phyloP scores from a whole-genome alignment of 176 grass and related monocot genomes.

The Avena atlantica region DNA sequence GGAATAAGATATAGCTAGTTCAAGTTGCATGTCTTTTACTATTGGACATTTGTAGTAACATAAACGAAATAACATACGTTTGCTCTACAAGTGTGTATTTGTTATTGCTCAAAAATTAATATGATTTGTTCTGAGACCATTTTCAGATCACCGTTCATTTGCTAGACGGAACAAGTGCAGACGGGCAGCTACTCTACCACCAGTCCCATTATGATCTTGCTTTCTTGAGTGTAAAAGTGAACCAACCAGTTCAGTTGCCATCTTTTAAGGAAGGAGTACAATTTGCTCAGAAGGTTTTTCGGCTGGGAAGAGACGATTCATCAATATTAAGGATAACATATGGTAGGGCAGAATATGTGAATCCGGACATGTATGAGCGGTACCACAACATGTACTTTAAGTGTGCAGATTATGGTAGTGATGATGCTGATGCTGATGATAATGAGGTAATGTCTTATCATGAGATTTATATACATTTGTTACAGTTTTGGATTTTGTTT shows the following conservation, averaged over 20 bases:
- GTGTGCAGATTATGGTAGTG: not conserved
- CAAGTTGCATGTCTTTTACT: not conserved
- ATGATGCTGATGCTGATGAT: not conserved
- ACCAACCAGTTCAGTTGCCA: not conserved
- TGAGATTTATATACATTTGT: not conserved
- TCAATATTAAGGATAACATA: not conserved
- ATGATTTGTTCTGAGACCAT: not conserved
- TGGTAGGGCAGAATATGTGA: not conserved
- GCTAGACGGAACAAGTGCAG: not conserved
- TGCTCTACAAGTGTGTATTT: not conserved
- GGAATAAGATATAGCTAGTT: not conserved
- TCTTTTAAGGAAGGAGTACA: constrained; percentile 5
- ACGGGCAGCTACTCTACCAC: not conserved
- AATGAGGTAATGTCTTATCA: not conserved
- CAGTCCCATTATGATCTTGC: constrained; percentile 40
- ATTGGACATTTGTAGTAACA: constrained; percentile 5
- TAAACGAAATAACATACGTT: not conserved
- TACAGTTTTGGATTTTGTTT: not conserved
- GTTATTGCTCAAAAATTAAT: not conserved
- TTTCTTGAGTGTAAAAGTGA: not conserved
- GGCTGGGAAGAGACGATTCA: not conserved
- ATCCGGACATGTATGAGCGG: not conserved
- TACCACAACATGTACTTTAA: constrained; percentile 8
- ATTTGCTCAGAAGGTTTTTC: not conserved
- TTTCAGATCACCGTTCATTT: constrained; percentile 16